Evolutionary conservation across 129 eudicot genomes (phyloP), one percentile per base, ranked within the genome.

Genomic region (Lactuca sativa): DNA sequence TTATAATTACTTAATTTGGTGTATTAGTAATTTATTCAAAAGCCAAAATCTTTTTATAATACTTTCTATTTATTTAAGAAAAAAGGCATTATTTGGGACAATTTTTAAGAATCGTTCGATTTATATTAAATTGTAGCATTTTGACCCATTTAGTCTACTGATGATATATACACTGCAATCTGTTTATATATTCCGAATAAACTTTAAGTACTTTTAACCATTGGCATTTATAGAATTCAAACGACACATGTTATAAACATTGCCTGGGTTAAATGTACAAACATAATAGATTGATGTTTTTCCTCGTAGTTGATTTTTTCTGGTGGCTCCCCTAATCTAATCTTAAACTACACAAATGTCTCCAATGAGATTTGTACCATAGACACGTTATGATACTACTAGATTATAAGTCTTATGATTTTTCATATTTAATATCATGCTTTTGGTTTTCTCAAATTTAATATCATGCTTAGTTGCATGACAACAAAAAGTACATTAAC

Each of bases 11-110:
- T 59, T 25, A 44, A 2, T 5, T 66, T 47, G 11, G 51, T 32
- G 64, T 15, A 8, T 9, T 34, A 13, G 7, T 12, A 72, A 17
- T 34, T 67, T 49, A 51, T 58, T 65, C 6, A 59, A 74, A 65
- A 65, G 72, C 36, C 21, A 14, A 34, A 59, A 38, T 59, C 34
- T 17, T 66, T 52, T 58, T 21, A 43, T 38, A 8, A 14, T 37
- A 7, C 30, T 36, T 62, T 34, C 2, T 62, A 2, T 33, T 62
- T 37, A 33, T 59, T 59, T 2, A 59, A 33, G 18, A 32, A 37
- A 66, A 59, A 75, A 67, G 74, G 33, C 68, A 75, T 75, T 67
- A 58, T 58, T 75, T 75, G 74, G 34, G 16, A 56, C 4, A 56
- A 34, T 56, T 56, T 30, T 56, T 18, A 44, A 41, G 15, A 55